Conservation (phyloP, 1,284 basidiomycete species). For the Rhodofomes roseus region DNA sequence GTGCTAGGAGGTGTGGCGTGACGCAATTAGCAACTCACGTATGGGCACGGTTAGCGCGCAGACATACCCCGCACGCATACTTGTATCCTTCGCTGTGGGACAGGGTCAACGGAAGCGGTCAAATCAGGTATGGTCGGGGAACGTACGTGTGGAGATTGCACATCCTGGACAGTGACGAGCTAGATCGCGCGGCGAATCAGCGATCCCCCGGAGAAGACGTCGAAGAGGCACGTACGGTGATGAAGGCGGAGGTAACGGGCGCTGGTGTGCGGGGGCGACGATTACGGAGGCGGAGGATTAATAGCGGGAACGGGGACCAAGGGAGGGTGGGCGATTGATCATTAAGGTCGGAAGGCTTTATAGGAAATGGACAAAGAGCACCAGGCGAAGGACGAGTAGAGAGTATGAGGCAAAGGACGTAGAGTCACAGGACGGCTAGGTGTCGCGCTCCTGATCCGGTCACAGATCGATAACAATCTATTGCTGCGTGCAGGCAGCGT, state of each 20-base stretch:
- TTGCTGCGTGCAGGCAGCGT: not conserved
- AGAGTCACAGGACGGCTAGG: constrained; percentile 24
- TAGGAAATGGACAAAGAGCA: constrained; percentile 17
- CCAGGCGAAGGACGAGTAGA: constrained; percentile 20
- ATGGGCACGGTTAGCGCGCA: constrained; percentile 8
- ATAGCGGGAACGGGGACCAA: constrained; percentile 1
- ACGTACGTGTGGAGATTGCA: constrained; percentile 72
- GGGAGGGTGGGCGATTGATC: constrained; percentile 7
- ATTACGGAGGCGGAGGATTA: not conserved
- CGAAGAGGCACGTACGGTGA: not conserved
- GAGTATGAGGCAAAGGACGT: constrained; percentile 12
- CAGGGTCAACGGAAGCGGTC: constrained; percentile 15
- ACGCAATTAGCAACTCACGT: constrained; percentile 19
- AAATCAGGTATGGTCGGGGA: constrained; percentile 10
- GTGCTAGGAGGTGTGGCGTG: constrained; percentile 35
- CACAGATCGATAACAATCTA: constrained; percentile 28
- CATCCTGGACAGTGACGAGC: constrained; percentile 37
- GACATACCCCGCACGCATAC: constrained; percentile 66
- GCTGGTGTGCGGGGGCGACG: not conserved
- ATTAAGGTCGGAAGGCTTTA: constrained; percentile 15
- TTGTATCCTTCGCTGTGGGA: constrained; percentile 66
- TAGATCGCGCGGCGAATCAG: not conserved
- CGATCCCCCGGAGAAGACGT: not conserved
- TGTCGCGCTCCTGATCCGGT: constrained; percentile 23
- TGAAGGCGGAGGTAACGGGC: constrained; percentile 2